Evolutionary conservation across 2,329 filamentous ascomycete species (phyloP).

Genomic region (Fusarium buxicola): DNA sequence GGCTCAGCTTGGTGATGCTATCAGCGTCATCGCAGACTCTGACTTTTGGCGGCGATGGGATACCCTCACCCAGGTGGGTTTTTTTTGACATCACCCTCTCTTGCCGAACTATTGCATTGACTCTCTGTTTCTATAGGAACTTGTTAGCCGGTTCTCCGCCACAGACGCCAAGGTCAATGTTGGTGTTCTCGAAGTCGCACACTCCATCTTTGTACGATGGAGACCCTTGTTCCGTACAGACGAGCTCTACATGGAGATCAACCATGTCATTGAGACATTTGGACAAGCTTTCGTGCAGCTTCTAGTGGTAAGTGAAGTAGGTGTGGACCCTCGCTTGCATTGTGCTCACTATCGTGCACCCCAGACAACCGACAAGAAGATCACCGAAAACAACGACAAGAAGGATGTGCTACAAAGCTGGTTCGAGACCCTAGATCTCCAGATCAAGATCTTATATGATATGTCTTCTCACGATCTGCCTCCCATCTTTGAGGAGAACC

Average conservation of each 20-base stretch:
- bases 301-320: conserved; percentile 68
- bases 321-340: background rate
- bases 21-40: conserved; percentile 96
- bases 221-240: conserved; percentile 93
- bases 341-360: conserved; percentile 30
- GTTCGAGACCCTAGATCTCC: conserved; percentile 86
- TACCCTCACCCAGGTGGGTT: conserved; percentile 83
- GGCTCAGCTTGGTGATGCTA: conserved; percentile 93
- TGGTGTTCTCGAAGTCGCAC: conserved; percentile 94
- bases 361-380: conserved; percentile 74
- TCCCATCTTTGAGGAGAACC: conserved; percentile 91
- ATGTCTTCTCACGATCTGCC: conserved; percentile 97
- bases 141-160: conserved; percentile 86
- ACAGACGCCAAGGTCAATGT: conserved; percentile 88
- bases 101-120: conserved; percentile 11
- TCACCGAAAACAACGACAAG: conserved; percentile 81
- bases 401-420: conserved; percentile 79
- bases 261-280: conserved; percentile 91
- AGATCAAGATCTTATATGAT: conserved; percentile 94
- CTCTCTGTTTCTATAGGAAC: conserved; percentile 66
- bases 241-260: conserved; percentile 93
- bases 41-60: conserved; percentile 98
- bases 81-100: background rate
- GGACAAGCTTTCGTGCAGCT: conserved; percentile 84
- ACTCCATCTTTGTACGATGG: conserved; percentile 98